These are phyloP conservation scores for Pichia insulana DNA, from an alignment of 805 yeast genomes.

Conservation along the genomic window DNA sequence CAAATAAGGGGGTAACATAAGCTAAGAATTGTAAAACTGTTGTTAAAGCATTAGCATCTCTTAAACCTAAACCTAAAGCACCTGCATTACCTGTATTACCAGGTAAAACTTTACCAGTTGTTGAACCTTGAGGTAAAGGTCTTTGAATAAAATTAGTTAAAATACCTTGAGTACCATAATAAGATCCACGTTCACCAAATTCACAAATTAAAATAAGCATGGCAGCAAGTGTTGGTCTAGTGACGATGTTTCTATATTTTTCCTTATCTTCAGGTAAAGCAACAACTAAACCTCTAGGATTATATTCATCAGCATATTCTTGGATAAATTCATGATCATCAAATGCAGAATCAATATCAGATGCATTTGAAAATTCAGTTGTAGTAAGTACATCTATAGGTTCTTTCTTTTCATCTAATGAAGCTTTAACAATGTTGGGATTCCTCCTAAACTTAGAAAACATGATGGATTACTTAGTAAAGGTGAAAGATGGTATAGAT, in stretches of 20 bases:
- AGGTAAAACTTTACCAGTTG: constrained; percentile 28
- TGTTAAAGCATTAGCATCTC: constrained; percentile 37
- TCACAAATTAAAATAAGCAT: constrained; percentile 42
- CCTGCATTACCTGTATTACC: constrained; percentile 36
- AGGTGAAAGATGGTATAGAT: too few relatives aligned
- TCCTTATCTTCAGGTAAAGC: constrained; percentile 26
- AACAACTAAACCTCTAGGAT: constrained; percentile 22
- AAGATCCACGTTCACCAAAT: constrained; percentile 49
- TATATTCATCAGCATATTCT: constrained; percentile 24
- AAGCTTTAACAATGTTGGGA: neutral
- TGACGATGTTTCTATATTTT: constrained; percentile 31
- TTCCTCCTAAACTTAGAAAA: neutral
- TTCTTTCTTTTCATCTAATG: neutral
- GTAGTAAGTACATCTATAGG: too few relatives aligned
- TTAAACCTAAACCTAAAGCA: constrained; percentile 40
- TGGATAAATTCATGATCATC: constrained; percentile 13
- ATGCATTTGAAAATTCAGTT: neutral
- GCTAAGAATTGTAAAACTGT: constrained; percentile 39
- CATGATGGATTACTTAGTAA: too few relatives aligned
- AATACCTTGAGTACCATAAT: constrained; percentile 38
- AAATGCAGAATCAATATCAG: neutral
- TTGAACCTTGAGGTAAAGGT: constrained; percentile 42
- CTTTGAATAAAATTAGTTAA: constrained; percentile 42
- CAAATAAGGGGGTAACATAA: constrained; percentile 39
- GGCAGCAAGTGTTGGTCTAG: constrained; percentile 33